Evolutionary conservation across 2,329 filamentous ascomycete species (phyloP).

Genomic region (Aspergillus ochraceus): DNA sequence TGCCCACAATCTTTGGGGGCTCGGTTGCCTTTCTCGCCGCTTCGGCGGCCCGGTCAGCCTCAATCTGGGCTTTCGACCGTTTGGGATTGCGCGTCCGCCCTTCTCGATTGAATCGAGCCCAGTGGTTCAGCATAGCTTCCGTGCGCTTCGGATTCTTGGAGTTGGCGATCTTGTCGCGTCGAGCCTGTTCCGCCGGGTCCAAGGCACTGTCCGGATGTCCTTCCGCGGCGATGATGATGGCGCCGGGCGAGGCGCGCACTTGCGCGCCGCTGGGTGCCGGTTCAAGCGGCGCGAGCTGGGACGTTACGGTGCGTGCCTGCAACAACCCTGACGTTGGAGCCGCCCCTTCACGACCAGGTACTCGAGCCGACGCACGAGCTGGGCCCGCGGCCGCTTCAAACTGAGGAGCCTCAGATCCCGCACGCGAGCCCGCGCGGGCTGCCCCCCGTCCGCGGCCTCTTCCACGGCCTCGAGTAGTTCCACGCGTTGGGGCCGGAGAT

Average conservation of each 20-base stretch:
- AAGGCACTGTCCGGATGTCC: conserved; percentile 24
- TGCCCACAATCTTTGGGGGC: conserved; percentile 23
- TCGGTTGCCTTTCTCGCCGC: conserved; percentile 28
- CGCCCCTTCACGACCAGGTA: conserved; percentile 17
- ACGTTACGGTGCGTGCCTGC: conserved; percentile 16
- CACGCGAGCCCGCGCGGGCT: conserved; percentile 23
- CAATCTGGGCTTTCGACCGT: conserved; percentile 46
- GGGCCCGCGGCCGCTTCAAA: conserved; percentile 6
- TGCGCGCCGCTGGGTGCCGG: conserved; percentile 17
- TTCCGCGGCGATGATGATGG: conserved; percentile 12
- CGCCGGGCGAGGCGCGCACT: conserved; percentile 6
- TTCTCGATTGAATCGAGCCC: conserved; percentile 45
- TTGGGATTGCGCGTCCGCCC: conserved; percentile 46
- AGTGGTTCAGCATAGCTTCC: conserved; percentile 47
- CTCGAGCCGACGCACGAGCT: conserved; percentile 6
- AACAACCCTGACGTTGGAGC: conserved; percentile 10
- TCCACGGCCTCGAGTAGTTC: conserved; percentile 27
- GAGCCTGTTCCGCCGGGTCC: conserved; percentile 31
- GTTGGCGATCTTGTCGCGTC: conserved; percentile 41
- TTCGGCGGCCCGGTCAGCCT: conserved; percentile 38
- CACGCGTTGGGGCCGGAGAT: conserved; percentile 15
- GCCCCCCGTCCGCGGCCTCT: conserved; percentile 32
- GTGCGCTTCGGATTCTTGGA: conserved; percentile 47
- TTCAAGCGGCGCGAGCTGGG: conserved; percentile 22
- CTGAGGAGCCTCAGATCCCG: conserved; percentile 20